Conservation (phyloP, 345 rosid species). For the Garcia nutans region DNA sequence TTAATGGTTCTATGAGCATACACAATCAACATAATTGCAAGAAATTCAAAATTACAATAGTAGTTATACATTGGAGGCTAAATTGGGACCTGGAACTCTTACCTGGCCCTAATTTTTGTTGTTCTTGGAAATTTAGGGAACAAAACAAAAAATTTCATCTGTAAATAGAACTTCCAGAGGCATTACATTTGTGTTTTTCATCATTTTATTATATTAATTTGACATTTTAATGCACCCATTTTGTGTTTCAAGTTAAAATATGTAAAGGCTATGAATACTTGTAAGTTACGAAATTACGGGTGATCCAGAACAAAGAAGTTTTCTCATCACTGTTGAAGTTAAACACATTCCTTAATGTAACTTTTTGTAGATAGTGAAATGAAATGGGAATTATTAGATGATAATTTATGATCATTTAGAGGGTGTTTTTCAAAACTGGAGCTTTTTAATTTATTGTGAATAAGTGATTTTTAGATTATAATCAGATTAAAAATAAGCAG, state of each 20-base stretch:
- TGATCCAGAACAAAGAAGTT: not conserved
- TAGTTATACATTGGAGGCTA: not conserved
- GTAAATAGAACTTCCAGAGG: not conserved
- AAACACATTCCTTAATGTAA: not conserved
- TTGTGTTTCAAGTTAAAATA: not conserved
- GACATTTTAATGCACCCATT: not conserved
- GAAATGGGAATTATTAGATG: not conserved
- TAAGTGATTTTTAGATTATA: too few species aligned
- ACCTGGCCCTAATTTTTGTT: not conserved
- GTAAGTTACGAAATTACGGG: not conserved
- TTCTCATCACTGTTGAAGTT: not conserved
- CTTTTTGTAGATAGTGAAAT: not conserved
- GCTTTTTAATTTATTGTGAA: too few species aligned
- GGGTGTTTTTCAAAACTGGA: too few species aligned
- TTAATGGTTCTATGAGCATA: not conserved
- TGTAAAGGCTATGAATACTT: not conserved
- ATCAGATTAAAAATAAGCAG: too few species aligned
- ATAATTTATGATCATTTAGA: not conserved
- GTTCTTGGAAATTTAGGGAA: not conserved
- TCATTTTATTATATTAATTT: not conserved
- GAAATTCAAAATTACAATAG: not conserved
- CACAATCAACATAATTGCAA: not conserved
- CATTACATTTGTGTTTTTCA: not conserved
- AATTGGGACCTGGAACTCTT: not conserved
- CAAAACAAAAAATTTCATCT: not conserved